A percentile compares a stretch with the other conserved stretches of the same genome.
These are phyloP conservation scores for Umbilicus rupestris DNA, from an alignment of 164 flowering plant species.

Conservation along the genomic window DNA sequence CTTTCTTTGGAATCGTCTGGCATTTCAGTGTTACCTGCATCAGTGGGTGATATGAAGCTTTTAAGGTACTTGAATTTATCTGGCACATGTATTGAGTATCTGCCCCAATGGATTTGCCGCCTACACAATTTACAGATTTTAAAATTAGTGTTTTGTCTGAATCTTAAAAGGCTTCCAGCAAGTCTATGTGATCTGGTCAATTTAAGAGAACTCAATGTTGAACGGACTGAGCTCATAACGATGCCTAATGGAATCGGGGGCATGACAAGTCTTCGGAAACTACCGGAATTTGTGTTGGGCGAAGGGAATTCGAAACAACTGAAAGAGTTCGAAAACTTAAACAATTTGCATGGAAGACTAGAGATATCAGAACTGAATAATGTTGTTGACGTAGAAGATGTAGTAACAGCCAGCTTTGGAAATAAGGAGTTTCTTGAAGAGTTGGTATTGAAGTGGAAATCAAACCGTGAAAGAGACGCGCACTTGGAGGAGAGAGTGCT, in stretches of 20 bases:
- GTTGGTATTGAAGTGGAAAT: slow-evolving; percentile 10
- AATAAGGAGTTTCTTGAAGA: slow-evolving; percentile 9
- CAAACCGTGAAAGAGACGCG: not conserved
- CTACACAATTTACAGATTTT: slow-evolving; percentile 14
- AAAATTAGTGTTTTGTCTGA: not conserved
- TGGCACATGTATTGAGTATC: not conserved
- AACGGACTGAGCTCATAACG: not conserved
- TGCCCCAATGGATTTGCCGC: not conserved
- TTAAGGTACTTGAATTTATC: slow-evolving; percentile 15
- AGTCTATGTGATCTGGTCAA: slow-evolving; percentile 1
- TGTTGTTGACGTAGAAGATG: slow-evolving; percentile 11
- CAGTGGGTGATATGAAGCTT: slow-evolving; percentile 14
- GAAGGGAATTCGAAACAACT: not conserved
- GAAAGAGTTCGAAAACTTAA: slow-evolving; percentile 6
- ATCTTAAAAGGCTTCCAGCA: not conserved
- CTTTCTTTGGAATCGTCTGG: slow-evolving; percentile 10
- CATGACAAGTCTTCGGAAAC: slow-evolving; percentile 1
- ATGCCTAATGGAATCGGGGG: not conserved
- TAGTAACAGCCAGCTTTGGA: slow-evolving; percentile 10
- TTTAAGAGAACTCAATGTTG: not conserved
- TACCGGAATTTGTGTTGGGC: slow-evolving; percentile 4
- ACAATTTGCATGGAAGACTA: slow-evolving; percentile 3
- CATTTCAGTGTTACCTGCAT: slow-evolving; percentile 5
- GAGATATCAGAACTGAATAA: slow-evolving; percentile 12
- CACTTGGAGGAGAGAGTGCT: slow-evolving; percentile 3